A percentile compares a stretch with the other conserved stretches of the same genome.
These are phyloP conservation scores for Aspergillus latus DNA, from an alignment of 2,329 filamentous ascomycete genomes.

Conservation along the genomic window DNA sequence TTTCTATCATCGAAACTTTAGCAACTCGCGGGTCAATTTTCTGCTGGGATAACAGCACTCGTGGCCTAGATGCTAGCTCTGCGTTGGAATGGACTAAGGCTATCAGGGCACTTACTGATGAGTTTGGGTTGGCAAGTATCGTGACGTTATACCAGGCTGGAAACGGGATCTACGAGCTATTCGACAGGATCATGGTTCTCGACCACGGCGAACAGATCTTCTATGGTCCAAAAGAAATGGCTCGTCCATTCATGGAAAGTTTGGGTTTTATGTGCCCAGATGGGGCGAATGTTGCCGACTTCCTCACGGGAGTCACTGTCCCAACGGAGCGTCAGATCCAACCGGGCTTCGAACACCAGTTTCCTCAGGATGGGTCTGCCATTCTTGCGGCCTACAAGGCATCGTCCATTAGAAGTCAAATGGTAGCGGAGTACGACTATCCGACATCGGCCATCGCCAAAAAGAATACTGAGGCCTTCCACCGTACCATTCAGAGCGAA, in stretches of 20 bases:
- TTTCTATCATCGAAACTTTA: conserved; percentile 64
- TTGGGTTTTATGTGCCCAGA: conserved; percentile 63
- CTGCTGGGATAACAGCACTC: conserved; percentile 65
- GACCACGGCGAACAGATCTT: conserved; percentile 64
- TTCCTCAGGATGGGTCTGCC: conserved; percentile 42
- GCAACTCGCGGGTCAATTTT: conserved; percentile 56
- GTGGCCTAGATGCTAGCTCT: conserved; percentile 63
- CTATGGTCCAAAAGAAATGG: conserved; percentile 60
- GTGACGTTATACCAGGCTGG: conserved; percentile 66
- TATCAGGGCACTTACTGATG: conserved; percentile 60
- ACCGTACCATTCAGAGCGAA: conserved; percentile 53
- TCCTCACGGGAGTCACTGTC: conserved; percentile 64
- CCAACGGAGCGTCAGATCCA: conserved; percentile 48
- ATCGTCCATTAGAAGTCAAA: conserved; percentile 46
- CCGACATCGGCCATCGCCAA: conserved; percentile 50
- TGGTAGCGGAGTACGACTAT: conserved; percentile 58
- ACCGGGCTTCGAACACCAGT: conserved; percentile 41
- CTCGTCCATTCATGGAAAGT: conserved; percentile 62
- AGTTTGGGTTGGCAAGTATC: conserved; percentile 57
- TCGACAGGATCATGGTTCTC: conserved; percentile 66
- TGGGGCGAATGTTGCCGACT: conserved; percentile 60
- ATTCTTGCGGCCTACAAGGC: conserved; percentile 49
- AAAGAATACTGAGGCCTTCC: conserved; percentile 38
- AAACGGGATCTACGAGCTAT: conserved; percentile 64
- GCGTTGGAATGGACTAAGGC: conserved; percentile 59